phyloP scores from a whole-genome alignment of 2,329 filamentous ascomycete species.

The Colletotrichum sp. region DNA sequence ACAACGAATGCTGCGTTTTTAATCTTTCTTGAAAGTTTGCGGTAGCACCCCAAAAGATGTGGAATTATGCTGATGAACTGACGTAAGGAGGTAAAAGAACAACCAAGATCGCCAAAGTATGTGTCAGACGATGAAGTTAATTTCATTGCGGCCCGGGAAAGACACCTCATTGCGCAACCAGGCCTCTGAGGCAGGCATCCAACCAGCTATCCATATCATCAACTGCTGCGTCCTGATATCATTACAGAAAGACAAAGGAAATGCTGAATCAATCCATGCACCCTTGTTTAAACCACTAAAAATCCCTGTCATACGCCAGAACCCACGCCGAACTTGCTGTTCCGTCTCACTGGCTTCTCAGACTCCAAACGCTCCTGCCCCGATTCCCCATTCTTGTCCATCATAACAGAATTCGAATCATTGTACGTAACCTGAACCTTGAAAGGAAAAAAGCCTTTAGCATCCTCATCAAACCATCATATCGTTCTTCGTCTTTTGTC shows the following conservation, averaged over 20 bases:
- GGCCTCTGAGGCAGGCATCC: background rate
- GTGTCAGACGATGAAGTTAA: background rate
- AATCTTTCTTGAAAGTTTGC: background rate
- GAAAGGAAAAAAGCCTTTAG: background rate
- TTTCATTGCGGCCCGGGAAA: background rate
- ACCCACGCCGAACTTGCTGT: background rate
- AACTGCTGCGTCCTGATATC: background rate
- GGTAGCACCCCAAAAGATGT: background rate
- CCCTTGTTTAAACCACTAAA: background rate
- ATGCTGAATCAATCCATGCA: background rate
- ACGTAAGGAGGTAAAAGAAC: background rate
- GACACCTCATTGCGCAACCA: background rate
- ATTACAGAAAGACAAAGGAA: background rate
- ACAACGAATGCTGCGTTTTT: background rate
- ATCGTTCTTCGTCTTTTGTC: background rate
- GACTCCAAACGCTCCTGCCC: background rate
- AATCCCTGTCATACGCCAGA: background rate
- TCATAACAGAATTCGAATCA: background rate
- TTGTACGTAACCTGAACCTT: slow-evolving; percentile 6
- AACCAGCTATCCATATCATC: background rate
- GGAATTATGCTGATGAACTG: background rate
- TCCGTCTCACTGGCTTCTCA: background rate
- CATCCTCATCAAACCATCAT: background rate
- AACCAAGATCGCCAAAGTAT: background rate
- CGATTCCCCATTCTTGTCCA: background rate